phyloP scores from a whole-genome alignment of 2,329 filamentous ascomycete genomes.

The Fusarium praegraminearum region DNA sequence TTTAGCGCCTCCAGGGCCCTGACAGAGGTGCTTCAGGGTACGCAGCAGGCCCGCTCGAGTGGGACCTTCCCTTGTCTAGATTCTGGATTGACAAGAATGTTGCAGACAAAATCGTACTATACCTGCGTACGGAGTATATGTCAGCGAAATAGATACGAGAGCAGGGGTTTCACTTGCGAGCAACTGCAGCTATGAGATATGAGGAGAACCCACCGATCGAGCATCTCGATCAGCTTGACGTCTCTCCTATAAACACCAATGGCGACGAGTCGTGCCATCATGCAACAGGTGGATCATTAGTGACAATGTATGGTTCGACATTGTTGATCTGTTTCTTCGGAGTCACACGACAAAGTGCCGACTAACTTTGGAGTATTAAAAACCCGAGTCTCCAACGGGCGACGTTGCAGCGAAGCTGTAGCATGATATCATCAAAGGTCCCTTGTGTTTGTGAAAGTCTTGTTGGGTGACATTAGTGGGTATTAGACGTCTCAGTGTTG shows the following conservation, averaged over 20 bases:
- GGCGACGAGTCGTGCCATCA: constrained; percentile 11
- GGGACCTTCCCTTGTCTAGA: constrained; percentile 38
- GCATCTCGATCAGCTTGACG: constrained; percentile 7
- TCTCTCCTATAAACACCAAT: constrained; percentile 4
- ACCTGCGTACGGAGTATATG: constrained; percentile 4
- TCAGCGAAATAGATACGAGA: constrained; percentile 29
- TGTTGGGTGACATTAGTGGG: constrained; percentile 10
- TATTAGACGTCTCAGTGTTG: constrained; percentile 10
- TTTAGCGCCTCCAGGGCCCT: constrained; percentile 44
- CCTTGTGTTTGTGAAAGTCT: constrained; percentile 8
- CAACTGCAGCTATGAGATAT: constrained; percentile 1
- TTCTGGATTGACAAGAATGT: constrained; percentile 33
- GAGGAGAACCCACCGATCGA: constrained; percentile 11
- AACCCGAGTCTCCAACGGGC: constrained; percentile 31
- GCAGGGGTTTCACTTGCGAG: constrained; percentile 19
- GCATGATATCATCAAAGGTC: constrained; percentile 51
- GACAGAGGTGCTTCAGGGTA: constrained; percentile 44
- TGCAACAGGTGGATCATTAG: constrained; percentile 37
- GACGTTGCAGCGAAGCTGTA: constrained; percentile 44
- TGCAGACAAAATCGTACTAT: constrained; percentile 31
- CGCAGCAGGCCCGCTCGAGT: constrained; percentile 36
- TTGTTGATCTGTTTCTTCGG: constrained; percentile 42
- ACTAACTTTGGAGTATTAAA: constrained; percentile 23
- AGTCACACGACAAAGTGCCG: constrained; percentile 47
- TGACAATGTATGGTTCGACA: constrained; percentile 44